Conservation (phyloP, 306 rosid genomes). For the Trichosanthes truncata region DNA sequence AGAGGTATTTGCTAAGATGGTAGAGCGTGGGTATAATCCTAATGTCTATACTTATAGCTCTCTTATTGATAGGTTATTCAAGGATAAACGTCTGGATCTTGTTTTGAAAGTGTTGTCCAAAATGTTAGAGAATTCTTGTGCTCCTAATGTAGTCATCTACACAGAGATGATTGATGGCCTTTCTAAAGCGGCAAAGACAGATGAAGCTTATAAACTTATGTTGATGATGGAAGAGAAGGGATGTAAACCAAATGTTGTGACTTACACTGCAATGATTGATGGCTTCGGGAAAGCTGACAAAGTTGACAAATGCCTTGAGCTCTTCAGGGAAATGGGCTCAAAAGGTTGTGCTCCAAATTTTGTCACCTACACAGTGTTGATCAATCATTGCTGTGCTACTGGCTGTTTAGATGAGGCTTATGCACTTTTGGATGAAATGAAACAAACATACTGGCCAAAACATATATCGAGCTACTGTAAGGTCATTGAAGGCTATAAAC, state of each 20-base stretch:
- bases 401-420: slow-evolving; percentile 70
- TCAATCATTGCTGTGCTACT: slow-evolving; percentile 60
- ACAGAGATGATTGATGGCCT: slow-evolving; percentile 88
- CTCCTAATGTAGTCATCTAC: slow-evolving; percentile 81
- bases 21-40: slow-evolving; percentile 60
- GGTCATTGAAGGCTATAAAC: slow-evolving; percentile 62
- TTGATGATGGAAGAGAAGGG: slow-evolving; percentile 80
- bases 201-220: slow-evolving; percentile 76
- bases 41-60: slow-evolving; percentile 74
- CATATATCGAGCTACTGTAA: slow-evolving; percentile 52
- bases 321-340: slow-evolving; percentile 60
- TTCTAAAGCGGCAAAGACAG: slow-evolving; percentile 62
- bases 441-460: slow-evolving; percentile 76
- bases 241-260: slow-evolving; percentile 72
- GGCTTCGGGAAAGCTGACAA: slow-evolving; percentile 70
- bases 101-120: slow-evolving; percentile 69
- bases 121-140: slow-evolving; percentile 67
- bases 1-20: slow-evolving; percentile 65
- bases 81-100: slow-evolving; percentile 68
- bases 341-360: slow-evolving; percentile 86
- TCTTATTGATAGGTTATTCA: slow-evolving; percentile 61
- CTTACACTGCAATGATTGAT: slow-evolving; percentile 85
- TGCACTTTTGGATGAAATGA: slow-evolving; percentile 75
- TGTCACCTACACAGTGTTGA: slow-evolving; percentile 69
- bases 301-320: slow-evolving; percentile 59